phyloP scores from a whole-genome alignment of 495 filamentous ascomycete genomes.

The Xylaria sp. region DNA sequence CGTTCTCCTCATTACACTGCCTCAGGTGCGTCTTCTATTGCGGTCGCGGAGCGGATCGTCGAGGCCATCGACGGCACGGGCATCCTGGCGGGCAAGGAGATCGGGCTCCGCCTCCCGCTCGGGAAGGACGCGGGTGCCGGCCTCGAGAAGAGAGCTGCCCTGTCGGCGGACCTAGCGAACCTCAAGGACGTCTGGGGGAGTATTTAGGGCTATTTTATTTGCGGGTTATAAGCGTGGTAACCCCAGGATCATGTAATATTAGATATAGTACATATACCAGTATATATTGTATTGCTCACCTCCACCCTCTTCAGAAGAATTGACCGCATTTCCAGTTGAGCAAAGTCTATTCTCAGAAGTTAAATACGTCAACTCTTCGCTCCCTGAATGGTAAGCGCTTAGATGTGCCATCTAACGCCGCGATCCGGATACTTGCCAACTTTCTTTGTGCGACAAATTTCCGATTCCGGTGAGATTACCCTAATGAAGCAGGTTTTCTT shows the following conservation, averaged over 20 bases:
- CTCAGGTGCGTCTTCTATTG: slow-evolving; percentile 27
- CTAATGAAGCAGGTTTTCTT: neutral
- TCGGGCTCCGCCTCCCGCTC: slow-evolving; percentile 31
- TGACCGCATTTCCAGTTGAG: neutral
- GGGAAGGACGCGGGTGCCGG: slow-evolving; percentile 29
- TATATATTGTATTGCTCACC: neutral
- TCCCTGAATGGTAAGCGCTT: no score
- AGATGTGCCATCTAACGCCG: neutral
- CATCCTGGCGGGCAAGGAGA: slow-evolving; percentile 22
- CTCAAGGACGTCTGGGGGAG: slow-evolving; percentile 34
- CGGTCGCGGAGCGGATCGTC: slow-evolving; percentile 48
- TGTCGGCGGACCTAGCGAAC: slow-evolving; percentile 13
- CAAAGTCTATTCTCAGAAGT: neutral
- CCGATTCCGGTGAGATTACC: neutral
- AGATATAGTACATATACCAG: neutral
- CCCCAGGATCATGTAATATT: neutral
- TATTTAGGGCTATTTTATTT: slow-evolving; percentile 12
- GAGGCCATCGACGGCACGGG: slow-evolving; percentile 42
- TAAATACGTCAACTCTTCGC: neutral
- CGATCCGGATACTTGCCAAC: neutral
- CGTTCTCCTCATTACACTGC: neutral
- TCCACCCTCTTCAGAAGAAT: neutral
- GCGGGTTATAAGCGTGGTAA: neutral
- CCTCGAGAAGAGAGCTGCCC: slow-evolving; percentile 25
- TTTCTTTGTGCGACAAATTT: neutral